These are phyloP conservation scores for Hymenoscyphus occultus DNA, from an alignment of 2,329 filamentous ascomycete genomes.

Conservation along the genomic window DNA sequence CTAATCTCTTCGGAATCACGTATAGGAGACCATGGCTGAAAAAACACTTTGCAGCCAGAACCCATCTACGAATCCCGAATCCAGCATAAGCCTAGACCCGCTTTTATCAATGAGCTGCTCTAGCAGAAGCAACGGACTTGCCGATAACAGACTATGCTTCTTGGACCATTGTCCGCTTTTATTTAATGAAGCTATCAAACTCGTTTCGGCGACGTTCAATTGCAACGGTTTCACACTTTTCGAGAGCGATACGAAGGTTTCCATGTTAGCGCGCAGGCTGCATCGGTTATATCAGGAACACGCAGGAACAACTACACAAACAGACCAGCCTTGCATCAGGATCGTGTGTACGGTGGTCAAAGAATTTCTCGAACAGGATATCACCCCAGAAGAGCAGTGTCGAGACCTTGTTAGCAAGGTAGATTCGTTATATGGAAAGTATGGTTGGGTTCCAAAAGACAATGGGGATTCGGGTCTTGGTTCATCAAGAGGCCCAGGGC, in stretches of 20 bases:
- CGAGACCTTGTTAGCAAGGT: not conserved
- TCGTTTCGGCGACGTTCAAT: not conserved
- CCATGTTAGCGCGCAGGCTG: not conserved
- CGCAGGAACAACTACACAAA: not conserved
- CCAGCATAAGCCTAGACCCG: not conserved
- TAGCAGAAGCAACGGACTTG: no score
- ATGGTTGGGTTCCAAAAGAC: not conserved
- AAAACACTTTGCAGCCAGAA: not conserved
- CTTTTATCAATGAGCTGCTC: not conserved
- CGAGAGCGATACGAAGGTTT: not conserved
- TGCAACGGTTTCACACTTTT: not conserved
- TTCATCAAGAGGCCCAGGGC: no score
- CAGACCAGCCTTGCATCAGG: not conserved
- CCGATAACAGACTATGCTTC: not conserved
- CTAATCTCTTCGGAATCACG: no score
- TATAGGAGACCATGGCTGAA: no score
- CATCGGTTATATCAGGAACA: not conserved
- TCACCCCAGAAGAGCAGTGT: not conserved
- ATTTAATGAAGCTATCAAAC: not conserved
- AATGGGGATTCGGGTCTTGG: not conserved
- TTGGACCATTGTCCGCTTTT: not conserved
- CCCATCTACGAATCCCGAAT: not conserved
- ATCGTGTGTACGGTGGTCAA: not conserved
- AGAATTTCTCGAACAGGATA: not conserved
- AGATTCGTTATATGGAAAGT: not conserved